Evolutionary conservation across 768 basidiomycete species (phyloP).

Genomic region (Lepiota venenata): DNA sequence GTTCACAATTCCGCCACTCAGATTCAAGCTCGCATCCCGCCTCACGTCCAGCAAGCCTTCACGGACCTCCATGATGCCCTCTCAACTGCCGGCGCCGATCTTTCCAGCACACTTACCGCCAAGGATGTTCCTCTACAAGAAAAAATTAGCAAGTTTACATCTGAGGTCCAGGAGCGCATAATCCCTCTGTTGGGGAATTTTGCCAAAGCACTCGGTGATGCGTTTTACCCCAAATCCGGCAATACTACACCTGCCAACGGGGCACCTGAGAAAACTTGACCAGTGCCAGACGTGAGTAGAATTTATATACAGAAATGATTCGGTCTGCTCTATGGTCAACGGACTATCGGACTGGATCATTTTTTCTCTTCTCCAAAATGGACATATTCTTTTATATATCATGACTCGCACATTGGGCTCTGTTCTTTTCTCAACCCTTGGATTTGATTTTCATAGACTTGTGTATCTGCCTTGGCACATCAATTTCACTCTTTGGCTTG

Average conservation of each 20-base stretch:
- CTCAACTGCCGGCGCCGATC: conserved; percentile 47
- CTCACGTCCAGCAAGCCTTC: conserved; percentile 57
- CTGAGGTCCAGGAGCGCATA: conserved; percentile 59
- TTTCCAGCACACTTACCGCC: conserved; percentile 47
- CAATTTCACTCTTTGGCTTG: too few relatives aligned
- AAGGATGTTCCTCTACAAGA: conserved; percentile 59
- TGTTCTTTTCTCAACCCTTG: too few relatives aligned
- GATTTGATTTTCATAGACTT: too few relatives aligned
- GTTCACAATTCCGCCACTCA: conserved; percentile 26
- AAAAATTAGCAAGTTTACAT: conserved; percentile 53
- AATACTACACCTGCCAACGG: too few relatives aligned
- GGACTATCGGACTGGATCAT: too few relatives aligned
- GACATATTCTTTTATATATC: too few relatives aligned
- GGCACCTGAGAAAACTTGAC: too few relatives aligned
- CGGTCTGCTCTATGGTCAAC: too few relatives aligned
- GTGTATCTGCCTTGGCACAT: too few relatives aligned
- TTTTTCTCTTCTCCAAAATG: too few relatives aligned
- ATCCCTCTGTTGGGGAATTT: conserved; percentile 57
- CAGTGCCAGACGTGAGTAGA: too few relatives aligned
- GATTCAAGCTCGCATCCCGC: conserved; percentile 45
- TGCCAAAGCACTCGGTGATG: conserved; percentile 36
- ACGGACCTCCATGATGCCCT: conserved; percentile 45
- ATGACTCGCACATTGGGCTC: too few relatives aligned
- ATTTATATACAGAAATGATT: not conserved
- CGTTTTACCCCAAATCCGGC: conserved; percentile 18